Percentiles rank a stretch among this genome's conserved stretches.
Evolutionary conservation across 1,284 basidiomycete genomes (phyloP).

Genomic region (Serendipita sp.): DNA sequence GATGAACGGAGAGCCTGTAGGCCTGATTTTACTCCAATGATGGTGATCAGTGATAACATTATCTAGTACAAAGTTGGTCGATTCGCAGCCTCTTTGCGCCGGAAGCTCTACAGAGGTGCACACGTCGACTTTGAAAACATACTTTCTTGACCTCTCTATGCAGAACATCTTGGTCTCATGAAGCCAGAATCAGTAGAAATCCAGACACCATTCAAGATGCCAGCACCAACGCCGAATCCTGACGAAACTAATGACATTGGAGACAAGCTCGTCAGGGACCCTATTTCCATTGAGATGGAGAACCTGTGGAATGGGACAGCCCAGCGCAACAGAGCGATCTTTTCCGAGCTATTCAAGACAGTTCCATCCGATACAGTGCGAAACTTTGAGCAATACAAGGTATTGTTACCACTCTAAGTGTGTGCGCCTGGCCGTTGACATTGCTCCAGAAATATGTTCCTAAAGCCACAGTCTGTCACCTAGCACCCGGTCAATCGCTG

Average conservation of each 20-base stretch:
- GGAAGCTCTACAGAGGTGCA: constrained; percentile 60
- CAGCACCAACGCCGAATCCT: constrained; percentile 54
- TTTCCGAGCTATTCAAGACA: constrained; percentile 68
- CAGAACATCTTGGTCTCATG: constrained; percentile 80
- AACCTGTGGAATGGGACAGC: constrained; percentile 62
- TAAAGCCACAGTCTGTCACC: constrained; percentile 69
- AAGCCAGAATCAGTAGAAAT: constrained; percentile 37
- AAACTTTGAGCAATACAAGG: constrained; percentile 65
- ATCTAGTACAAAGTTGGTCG: constrained; percentile 41
- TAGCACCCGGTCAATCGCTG: constrained; percentile 51
- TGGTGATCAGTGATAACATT: not conserved
- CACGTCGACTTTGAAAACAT: not conserved
- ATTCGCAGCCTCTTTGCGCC: constrained; percentile 64
- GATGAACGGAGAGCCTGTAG: constrained; percentile 61
- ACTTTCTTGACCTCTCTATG: not conserved
- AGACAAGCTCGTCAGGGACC: constrained; percentile 64
- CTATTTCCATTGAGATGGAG: constrained; percentile 47
- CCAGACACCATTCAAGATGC: constrained; percentile 60
- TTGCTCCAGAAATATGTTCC: constrained; percentile 47
- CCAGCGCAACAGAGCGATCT: constrained; percentile 62
- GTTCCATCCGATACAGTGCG: constrained; percentile 71
- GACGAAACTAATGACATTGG: constrained; percentile 47
- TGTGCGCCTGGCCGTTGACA: not conserved
- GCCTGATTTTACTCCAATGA: constrained; percentile 19
- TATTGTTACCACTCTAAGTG: constrained; percentile 24